These are phyloP conservation scores for Agaricus blazei DNA, from an alignment of 768 basidiomycete species.

Conservation along the genomic window DNA sequence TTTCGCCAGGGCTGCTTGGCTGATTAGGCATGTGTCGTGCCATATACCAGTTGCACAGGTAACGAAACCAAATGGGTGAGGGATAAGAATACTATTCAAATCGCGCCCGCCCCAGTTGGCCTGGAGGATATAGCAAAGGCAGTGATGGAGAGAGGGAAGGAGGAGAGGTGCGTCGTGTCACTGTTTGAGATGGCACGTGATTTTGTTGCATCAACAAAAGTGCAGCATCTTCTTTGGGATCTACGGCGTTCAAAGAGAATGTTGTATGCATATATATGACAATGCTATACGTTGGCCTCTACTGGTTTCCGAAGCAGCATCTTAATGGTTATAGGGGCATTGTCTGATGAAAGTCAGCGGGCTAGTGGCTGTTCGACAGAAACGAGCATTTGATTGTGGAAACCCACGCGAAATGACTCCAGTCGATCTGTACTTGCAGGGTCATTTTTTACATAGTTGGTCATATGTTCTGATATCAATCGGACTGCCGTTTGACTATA, in stretches of 20 bases:
- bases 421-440: constrained; percentile 34
- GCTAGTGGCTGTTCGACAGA: constrained; percentile 60
- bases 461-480: constrained; percentile 64
- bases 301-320: constrained; percentile 54
- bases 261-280: constrained; percentile 32
- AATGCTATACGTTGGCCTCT: constrained; percentile 29
- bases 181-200: no score
- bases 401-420: constrained; percentile 49
- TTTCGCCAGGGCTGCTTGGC: constrained; percentile 23
- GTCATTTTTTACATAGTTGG: constrained; percentile 40
- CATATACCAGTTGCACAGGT: no score
- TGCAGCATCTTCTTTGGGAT: constrained; percentile 13
- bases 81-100: no score
- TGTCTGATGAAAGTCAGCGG: constrained; percentile 31
- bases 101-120: no score
- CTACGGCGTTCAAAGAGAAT: constrained; percentile 39
- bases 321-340: constrained; percentile 18
- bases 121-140: no score
- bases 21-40: no score
- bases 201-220: no score
- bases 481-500: constrained; percentile 60
- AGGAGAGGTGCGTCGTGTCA: no score
- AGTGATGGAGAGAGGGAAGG: no score
- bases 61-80: no score
- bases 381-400: constrained; percentile 68